Evolutionary conservation across 1,284 basidiomycete genomes (phyloP), one percentile per base, ranked within the genome.

Genomic region (Boletus semigastroideus): DNA sequence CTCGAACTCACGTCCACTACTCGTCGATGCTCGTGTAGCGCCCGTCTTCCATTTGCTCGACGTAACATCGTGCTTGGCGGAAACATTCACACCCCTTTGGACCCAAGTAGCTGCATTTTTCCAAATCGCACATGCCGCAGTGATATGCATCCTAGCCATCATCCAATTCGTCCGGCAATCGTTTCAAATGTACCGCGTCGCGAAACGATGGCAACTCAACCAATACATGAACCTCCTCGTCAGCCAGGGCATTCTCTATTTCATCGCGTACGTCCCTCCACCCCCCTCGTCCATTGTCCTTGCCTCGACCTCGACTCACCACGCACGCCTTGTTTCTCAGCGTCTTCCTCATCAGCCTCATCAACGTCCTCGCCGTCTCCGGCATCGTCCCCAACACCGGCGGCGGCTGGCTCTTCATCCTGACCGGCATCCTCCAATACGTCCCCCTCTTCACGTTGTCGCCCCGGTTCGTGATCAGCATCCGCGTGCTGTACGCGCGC

Each of bases 401-500:
- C 16, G 5, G 12, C 2, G 33, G 33, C 33, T 51, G 52, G 48
- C 17, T n/a, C n/a, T 16, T 34, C 8, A 14, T 22, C 16, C 8
- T 22, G 12, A 20, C 20, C 11, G 19, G 7, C 20, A 40, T 40
- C 38, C 14, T 40, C 6, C 13, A 40, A 40, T 22, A 20, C 4
- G 38, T 40, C 4, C 38, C 38, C 14, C 13, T 40, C 7, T 40
- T 22, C 20, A 40, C 38, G 4, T 20, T 40, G 9, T 9, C 14
- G 7, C 38, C 38, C 14, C 38, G 38, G 8, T 55, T 55, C 34
- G 40, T 55, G 20, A 19, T 52, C 25, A 40, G 46, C 40, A 28
- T 55, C 12, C 55, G 55, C 16, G 42, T 30, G n/a, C 19, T 57
- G 11, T 53, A 57, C 31, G 45, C 49, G 14, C 38, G 34, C 9